Evolutionary conservation across 495 filamentous ascomycete genomes (phyloP).

Genomic region (Lophiotrema nucula): DNA sequence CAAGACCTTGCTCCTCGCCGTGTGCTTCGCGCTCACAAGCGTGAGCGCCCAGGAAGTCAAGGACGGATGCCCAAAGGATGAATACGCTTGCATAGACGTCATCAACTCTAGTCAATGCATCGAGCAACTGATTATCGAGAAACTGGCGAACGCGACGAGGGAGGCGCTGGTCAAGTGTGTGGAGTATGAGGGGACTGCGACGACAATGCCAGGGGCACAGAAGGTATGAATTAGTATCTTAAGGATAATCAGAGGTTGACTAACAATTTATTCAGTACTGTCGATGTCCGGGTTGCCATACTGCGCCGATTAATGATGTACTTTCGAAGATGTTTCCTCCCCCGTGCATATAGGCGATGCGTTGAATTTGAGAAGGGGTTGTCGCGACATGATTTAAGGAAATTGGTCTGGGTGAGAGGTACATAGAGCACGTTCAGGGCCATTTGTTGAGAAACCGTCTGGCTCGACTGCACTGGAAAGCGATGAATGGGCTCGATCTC

Average conservation of each 20-base stretch:
- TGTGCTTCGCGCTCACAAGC: constrained; percentile 25
- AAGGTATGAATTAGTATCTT: constrained; percentile 33
- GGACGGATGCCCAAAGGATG: constrained; percentile 39
- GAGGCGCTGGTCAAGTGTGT: constrained; percentile 39
- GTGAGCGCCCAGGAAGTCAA: constrained; percentile 14
- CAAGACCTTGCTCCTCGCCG: constrained; percentile 1
- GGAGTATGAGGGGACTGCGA: constrained; percentile 36
- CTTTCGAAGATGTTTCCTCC: constrained; percentile 33
- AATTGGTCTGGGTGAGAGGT: no score
- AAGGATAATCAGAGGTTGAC: background rate
- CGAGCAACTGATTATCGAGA: constrained; percentile 38
- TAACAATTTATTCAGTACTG: constrained; percentile 34
- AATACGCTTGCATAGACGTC: constrained; percentile 40
- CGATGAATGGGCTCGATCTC: no score
- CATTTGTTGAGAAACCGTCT: no score
- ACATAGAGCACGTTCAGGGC: no score
- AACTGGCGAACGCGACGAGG: constrained; percentile 23
- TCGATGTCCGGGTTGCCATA: constrained; percentile 42
- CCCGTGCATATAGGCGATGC: constrained; percentile 33
- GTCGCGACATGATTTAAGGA: no score
- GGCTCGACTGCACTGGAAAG: no score
- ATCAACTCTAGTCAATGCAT: constrained; percentile 43
- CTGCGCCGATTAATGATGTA: constrained; percentile 29
- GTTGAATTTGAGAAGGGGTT: no score
- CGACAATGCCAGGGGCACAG: constrained; percentile 37